Conservation (phyloP, 1,284 basidiomycete genomes). For the Cryptococcus amylolentus region DNA sequence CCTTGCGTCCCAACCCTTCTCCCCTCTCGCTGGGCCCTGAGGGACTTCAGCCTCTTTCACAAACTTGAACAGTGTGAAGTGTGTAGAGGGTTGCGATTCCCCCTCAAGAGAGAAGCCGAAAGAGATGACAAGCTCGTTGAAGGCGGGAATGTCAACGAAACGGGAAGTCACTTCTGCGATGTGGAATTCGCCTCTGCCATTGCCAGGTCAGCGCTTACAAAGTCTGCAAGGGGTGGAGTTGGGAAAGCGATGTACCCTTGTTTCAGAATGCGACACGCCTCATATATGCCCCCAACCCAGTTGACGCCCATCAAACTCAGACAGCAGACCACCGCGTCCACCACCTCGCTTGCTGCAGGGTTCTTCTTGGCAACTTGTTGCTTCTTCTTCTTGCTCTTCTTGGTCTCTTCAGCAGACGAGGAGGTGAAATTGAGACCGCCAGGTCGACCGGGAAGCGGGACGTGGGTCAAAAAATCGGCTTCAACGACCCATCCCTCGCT, state of each 20-base stretch:
- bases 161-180: slow-evolving; percentile 95
- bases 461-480: slow-evolving; percentile 68
- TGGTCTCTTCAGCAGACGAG: neutral
- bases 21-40: slow-evolving; percentile 43
- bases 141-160: slow-evolving; percentile 70
- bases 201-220: neutral
- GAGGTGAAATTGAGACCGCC: slow-evolving; percentile 25
- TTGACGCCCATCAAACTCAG: slow-evolving; percentile 96
- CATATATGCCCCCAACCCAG: slow-evolving; percentile 85
- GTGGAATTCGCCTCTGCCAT: slow-evolving; percentile 72
- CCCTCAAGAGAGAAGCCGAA: slow-evolving; percentile 75
- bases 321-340: slow-evolving; percentile 89
- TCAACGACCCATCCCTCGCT: slow-evolving; percentile 70
- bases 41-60: slow-evolving; percentile 59
- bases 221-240: neutral
- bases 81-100: slow-evolving; percentile 71
- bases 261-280: slow-evolving; percentile 82
- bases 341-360: slow-evolving; percentile 55
- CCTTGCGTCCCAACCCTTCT: slow-evolving; percentile 65
- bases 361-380: slow-evolving; percentile 9
- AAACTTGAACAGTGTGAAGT: slow-evolving; percentile 86
- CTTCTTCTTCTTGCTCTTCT: slow-evolving; percentile 47
- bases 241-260: slow-evolving; percentile 59
- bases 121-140: slow-evolving; percentile 65
- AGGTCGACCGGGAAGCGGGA: slow-evolving; percentile 79